Evolutionary conservation across 208 protist genomes (phyloP).

Genomic region (Leishmania tropica): DNA sequence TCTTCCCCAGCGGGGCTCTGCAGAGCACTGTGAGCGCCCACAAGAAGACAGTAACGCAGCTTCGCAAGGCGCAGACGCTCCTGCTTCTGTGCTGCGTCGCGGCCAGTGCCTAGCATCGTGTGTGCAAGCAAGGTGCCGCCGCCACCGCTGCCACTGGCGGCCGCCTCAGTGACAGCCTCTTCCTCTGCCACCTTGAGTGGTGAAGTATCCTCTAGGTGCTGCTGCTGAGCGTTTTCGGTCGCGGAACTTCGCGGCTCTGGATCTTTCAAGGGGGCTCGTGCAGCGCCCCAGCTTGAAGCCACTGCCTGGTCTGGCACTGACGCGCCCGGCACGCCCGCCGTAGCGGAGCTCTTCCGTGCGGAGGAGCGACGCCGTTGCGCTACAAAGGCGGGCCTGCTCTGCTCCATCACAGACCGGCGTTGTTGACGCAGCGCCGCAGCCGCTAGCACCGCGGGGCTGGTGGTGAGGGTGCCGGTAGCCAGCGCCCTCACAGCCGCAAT

Average conservation of each 20-base stretch:
- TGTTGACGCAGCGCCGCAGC: conserved; percentile 5
- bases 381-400: conserved; percentile 6
- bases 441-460: background rate
- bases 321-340: background rate
- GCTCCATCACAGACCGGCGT: background rate
- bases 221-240: background rate
- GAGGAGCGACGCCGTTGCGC: conserved; percentile 5
- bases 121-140: background rate
- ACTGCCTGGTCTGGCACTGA: background rate
- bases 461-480: background rate
- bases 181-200: background rate
- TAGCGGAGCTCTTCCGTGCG: background rate
- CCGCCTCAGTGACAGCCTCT: background rate
- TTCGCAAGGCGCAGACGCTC: conserved; percentile 1
- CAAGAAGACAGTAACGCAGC: conserved; percentile 14
- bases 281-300: too few species aligned
- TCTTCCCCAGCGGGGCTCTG: conserved; percentile 13
- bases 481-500: background rate
- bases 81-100: background rate
- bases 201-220: background rate
- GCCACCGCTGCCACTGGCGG: background rate
- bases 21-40: conserved; percentile 23
- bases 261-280: background rate
- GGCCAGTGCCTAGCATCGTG: background rate
- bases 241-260: background rate